Percentiles rank a stretch among this genome's conserved stretches.
phyloP scores from a whole-genome alignment of 331 rosid genomes.

The Pyracantha coccinea region DNA sequence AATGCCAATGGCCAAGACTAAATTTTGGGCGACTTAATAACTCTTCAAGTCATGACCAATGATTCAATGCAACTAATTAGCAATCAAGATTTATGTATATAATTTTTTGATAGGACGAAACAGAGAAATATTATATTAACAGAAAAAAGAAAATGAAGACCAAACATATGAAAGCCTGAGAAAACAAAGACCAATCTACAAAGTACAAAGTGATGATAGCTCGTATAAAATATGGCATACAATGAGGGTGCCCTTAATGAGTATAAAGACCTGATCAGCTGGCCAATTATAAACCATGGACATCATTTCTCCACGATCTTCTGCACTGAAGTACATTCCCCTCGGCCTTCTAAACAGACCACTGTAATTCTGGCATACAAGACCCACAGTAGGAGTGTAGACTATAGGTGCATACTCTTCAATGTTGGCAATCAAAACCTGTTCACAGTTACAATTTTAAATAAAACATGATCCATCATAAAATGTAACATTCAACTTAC shows the following conservation, averaged over 20 bases:
- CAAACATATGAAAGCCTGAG: neutral
- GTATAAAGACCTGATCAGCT: slow-evolving; percentile 71
- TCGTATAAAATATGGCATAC: neutral
- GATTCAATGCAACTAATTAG: neutral
- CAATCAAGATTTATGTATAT: neutral
- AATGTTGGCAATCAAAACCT: slow-evolving; percentile 89
- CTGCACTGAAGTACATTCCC: slow-evolving; percentile 98
- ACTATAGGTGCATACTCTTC: slow-evolving; percentile 96
- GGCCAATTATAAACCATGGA: slow-evolving; percentile 99
- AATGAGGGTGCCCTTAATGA: neutral
- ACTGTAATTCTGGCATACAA: slow-evolving; percentile 94
- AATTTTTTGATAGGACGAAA: neutral
- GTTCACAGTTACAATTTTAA: slow-evolving; percentile 14
- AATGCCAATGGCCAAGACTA: neutral
- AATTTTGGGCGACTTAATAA: neutral
- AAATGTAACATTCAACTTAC: slow-evolving; percentile 2
- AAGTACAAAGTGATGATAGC: neutral
- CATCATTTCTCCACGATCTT: slow-evolving; percentile 99
- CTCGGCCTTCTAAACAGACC: slow-evolving; percentile 97
- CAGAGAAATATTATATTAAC: neutral
- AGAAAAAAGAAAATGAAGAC: neutral
- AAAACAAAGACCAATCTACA: neutral
- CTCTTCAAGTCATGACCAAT: neutral
- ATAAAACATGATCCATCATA: neutral
- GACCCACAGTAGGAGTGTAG: slow-evolving; percentile 99